phyloP scores from a whole-genome alignment of 2,329 filamentous ascomycete genomes.

The Stachybotrys echinatus region DNA sequence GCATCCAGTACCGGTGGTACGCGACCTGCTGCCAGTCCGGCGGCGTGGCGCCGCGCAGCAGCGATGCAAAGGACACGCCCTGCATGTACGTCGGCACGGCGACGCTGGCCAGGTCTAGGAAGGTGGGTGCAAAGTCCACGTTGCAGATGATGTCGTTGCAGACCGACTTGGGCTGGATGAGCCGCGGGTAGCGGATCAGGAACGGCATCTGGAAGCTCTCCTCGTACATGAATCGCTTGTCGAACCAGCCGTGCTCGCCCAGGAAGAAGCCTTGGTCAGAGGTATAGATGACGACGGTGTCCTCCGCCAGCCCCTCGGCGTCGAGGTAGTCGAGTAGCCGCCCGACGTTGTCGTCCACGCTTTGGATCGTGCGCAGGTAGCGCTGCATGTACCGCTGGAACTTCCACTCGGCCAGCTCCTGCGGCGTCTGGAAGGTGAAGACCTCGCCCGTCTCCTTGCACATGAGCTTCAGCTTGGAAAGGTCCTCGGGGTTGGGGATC shows the following conservation, averaged over 20 bases:
- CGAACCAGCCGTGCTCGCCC: slow-evolving; percentile 53
- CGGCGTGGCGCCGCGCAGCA: slow-evolving; percentile 28
- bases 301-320: slow-evolving; percentile 29
- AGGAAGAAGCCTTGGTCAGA: slow-evolving; percentile 53
- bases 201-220: slow-evolving; percentile 54
- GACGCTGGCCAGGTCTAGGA: slow-evolving; percentile 38
- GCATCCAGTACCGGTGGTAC: slow-evolving; percentile 53
- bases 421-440: slow-evolving; percentile 35
- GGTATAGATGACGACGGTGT: slow-evolving; percentile 48
- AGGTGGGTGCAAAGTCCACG: slow-evolving; percentile 48
- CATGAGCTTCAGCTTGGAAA: slow-evolving; percentile 28
- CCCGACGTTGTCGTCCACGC: slow-evolving; percentile 47
- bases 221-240: slow-evolving; percentile 55
- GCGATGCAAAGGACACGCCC: slow-evolving; percentile 36
- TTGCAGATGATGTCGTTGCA: slow-evolving; percentile 46
- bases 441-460: slow-evolving; percentile 39
- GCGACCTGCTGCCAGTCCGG: slow-evolving; percentile 47
- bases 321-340: slow-evolving; percentile 42
- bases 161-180: slow-evolving; percentile 30
- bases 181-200: slow-evolving; percentile 37
- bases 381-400: slow-evolving; percentile 53
- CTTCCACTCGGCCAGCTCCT: slow-evolving; percentile 46
- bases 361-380: slow-evolving; percentile 47
- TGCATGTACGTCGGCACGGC: slow-evolving; percentile 45
- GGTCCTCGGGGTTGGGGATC: slow-evolving; percentile 15